A percentile compares a stretch with the other conserved stretches of the same genome.
phyloP scores from a whole-genome alignment of 164 flowering plant genomes.

The Macadamia integrifolia region DNA sequence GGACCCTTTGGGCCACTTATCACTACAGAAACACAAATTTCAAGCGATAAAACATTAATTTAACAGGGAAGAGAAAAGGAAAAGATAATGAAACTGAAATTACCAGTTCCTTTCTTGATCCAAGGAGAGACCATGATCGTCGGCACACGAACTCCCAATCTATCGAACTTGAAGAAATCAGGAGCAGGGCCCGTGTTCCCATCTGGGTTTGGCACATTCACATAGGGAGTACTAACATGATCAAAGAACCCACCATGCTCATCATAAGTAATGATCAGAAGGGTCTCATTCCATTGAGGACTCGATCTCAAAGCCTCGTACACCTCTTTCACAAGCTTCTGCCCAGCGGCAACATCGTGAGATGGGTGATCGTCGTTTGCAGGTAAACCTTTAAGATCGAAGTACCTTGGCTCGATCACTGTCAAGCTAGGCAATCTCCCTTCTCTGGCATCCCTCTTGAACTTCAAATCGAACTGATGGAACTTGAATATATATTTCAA shows the following conservation, averaged over 20 bases:
- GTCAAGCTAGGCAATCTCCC: slow-evolving; percentile 76
- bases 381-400: slow-evolving; percentile 55
- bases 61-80: too few relatives aligned
- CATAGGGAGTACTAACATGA: slow-evolving; percentile 71
- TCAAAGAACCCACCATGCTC: slow-evolving; percentile 97
- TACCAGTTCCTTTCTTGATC: slow-evolving; percentile 92
- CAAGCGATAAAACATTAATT: background rate
- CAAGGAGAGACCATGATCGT: slow-evolving; percentile 97
- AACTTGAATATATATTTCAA: slow-evolving; percentile 76
- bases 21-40: slow-evolving; percentile 30
- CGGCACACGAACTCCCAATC: slow-evolving; percentile 93
- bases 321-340: slow-evolving; percentile 87
- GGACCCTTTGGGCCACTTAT: slow-evolving; percentile 75
- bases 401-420: slow-evolving; percentile 90
- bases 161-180: slow-evolving; percentile 74
- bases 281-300: slow-evolving; percentile 93
- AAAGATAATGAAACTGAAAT: background rate
- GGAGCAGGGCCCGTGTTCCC: slow-evolving; percentile 86
- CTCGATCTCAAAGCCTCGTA: slow-evolving; percentile 78
- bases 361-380: slow-evolving; percentile 96
- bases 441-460: slow-evolving; percentile 63
- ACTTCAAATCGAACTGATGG: slow-evolving; percentile 55
- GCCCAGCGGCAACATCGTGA: slow-evolving; percentile 92
- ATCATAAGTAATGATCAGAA: slow-evolving; percentile 81
- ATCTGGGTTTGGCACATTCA: slow-evolving; percentile 79